Base-by-base conservation (phyloP, 306 rosid species). In the Aeschynomene evenia region DNA sequence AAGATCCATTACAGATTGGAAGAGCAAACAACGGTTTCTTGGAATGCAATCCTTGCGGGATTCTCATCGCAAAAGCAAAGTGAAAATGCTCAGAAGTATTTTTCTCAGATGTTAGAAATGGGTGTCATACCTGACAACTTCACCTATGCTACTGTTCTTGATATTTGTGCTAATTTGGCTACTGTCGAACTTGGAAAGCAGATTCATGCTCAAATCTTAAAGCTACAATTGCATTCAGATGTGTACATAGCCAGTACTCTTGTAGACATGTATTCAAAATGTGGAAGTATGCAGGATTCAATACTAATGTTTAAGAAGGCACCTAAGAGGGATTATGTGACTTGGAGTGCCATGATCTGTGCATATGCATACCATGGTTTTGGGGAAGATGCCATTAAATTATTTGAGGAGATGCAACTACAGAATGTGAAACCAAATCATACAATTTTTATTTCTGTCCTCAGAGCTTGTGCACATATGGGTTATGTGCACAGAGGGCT, bases 301-400 rank as follows among this genome's bases (percentile, higher is more conserved):
- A 70, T 45, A 13, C 76, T 87, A 68, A 84, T 85, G 83, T 92
- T 92, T 65, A 76, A 81, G 86, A 92, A 83, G 73, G 81, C 96
- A 9, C 87, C 85, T n/a, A 82, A 85, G 66, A 82, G 88, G 33
- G 95, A 92, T 79, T 72, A 71, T 18, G 90, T 92, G 73, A 89
- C 98, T 60, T 92, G 98, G 98, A 92, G 87, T 19, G 89, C 96
- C 77, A 89, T 92, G 92, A 85, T 92, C 58, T 92, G 95, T 63
- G 96, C 92, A 59, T 92, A 84, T 62, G 95, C 96, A 53, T 75
- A 78, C 81, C 88, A 85, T 62, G 96, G 98, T 68, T 81, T 79
- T 18, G 96, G 90, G 42, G 98, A 84, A 76, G 88, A 89, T 4
- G 89, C 92, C 74, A 83, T 92, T 26, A 66, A 58, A 79, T 75